A percentile compares a stretch with the other conserved stretches of the same genome.
Evolutionary conservation across 306 rosid genomes (phyloP).

Genomic region (Rosa persica): DNA sequence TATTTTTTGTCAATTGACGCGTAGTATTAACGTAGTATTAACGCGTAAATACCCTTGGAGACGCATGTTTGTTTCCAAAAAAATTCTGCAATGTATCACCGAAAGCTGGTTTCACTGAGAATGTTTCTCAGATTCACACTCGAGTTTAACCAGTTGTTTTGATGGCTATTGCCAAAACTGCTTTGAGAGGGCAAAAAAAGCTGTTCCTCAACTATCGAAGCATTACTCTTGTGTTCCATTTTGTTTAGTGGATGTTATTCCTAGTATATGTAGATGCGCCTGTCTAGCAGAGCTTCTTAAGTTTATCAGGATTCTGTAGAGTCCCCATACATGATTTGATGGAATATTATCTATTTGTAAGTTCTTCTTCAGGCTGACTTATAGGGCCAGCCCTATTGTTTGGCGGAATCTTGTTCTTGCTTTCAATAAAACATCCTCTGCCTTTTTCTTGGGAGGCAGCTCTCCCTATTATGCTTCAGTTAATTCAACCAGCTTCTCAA

Average conservation of each 20-base stretch:
- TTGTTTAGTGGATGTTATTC: background rate
- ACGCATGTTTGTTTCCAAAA: background rate
- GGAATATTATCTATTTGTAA: no score
- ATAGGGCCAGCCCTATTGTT: no score
- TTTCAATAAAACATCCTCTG: no score
- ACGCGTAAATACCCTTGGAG: background rate
- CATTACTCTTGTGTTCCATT: background rate
- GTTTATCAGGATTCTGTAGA: background rate
- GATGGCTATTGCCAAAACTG: background rate
- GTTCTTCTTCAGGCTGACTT: no score
- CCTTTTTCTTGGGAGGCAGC: no score
- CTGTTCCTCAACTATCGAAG: background rate
- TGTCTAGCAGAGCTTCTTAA: background rate
- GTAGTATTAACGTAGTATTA: background rate
- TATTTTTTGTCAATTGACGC: background rate
- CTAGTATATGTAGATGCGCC: background rate
- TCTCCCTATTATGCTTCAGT: no score
- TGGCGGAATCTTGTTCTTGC: no score
- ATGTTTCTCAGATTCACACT: background rate
- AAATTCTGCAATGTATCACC: background rate
- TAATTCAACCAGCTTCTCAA: no score
- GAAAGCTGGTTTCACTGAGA: background rate
- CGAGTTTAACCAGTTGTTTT: background rate
- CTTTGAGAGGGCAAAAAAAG: background rate
- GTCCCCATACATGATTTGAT: background rate